Evolutionary conservation across 441 rosid species (phyloP), one percentile per base, ranked within the genome.

Genomic region (Euphorbia schlechtendalii): DNA sequence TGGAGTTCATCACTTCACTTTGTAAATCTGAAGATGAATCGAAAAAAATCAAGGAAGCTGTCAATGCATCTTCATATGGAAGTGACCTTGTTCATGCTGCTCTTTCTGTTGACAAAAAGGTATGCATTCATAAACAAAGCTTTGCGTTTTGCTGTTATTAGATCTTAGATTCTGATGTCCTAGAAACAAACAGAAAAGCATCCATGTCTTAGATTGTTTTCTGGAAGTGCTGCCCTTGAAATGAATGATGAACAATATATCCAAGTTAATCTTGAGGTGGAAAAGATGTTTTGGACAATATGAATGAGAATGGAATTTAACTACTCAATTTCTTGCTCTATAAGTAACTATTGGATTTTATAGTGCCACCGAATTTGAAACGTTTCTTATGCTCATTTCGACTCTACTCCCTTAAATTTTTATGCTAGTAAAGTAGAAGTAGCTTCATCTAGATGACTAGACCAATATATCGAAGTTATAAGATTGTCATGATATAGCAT

Each of bases 51-150:
- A 82, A 76, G 78, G 88, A 82, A 68, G 96, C 98, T 48, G 96
- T 89, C 32, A 69, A 71, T 48, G 77, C 85, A 64, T 89, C 98
- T 71, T 76, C 88, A 62, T 87, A 81, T 72, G 96, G 98, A 70
- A 78, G 71, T 54, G 83, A 79, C 77, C 87, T 87, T 49, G 96
- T 91, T 70, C 96, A 89, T 77, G 95, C 98, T 73, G 98, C 95
- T 70, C 92, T 91, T 68, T 84, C 84, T 65, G 86, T 91, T 49
- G 78, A 89, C 73, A 76, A 85, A 73, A 91, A 91, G 92, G 98
- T 91, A 62, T 69, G 67, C 53, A 21, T 54, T 57, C 48, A 46
- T 20, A 40, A 30, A 4, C 14, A 32, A 8, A 17, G 15, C 45
- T 51, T 25, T n/a, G 56, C 32, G 0, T 22, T 48, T 25, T 32